Conservation (phyloP, 768 basidiomycete genomes). For the Roridomyces roridus region DNA sequence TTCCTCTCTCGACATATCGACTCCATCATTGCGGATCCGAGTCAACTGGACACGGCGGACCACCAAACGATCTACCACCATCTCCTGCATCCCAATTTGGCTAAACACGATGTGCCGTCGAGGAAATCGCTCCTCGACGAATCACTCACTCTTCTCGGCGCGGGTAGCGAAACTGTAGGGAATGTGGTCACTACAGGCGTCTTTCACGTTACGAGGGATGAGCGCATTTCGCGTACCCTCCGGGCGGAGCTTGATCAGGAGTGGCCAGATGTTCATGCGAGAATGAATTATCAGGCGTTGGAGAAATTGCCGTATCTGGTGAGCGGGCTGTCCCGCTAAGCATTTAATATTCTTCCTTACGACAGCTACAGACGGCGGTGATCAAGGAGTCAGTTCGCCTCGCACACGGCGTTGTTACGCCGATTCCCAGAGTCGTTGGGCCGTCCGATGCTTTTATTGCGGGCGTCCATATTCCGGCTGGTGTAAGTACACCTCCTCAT, state of each 20-base stretch:
- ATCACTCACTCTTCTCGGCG: slow-evolving; percentile 42
- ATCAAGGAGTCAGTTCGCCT: slow-evolving; percentile 55
- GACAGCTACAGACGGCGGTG: slow-evolving; percentile 45
- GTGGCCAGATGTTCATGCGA: slow-evolving; percentile 40
- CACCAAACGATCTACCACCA: slow-evolving; percentile 29
- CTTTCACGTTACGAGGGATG: slow-evolving; percentile 42
- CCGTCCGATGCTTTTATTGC: slow-evolving; percentile 39
- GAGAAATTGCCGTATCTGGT: slow-evolving; percentile 53
- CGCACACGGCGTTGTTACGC: slow-evolving; percentile 47
- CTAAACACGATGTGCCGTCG: slow-evolving; percentile 7
- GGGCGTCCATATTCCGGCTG: slow-evolving; percentile 42
- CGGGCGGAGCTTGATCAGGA: slow-evolving; percentile 38
- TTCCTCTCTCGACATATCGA: slow-evolving; percentile 24
- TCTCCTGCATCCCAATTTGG: slow-evolving; percentile 20
- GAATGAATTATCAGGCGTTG: slow-evolving; percentile 33
- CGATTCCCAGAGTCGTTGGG: slow-evolving; percentile 50
- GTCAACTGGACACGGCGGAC: slow-evolving; percentile 11
- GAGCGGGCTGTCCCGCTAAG: too few relatives aligned
- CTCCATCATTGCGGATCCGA: slow-evolving; percentile 16
- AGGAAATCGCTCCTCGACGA: slow-evolving; percentile 35
- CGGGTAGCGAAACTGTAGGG: slow-evolving; percentile 46
- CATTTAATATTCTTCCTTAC: too few relatives aligned
- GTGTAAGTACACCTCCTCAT: slow-evolving; percentile 42
- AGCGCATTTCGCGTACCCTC: slow-evolving; percentile 32
- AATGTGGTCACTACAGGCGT: slow-evolving; percentile 45